Conservation (phyloP, 2,329 filamentous ascomycete genomes). For the Alternaria longipes region DNA sequence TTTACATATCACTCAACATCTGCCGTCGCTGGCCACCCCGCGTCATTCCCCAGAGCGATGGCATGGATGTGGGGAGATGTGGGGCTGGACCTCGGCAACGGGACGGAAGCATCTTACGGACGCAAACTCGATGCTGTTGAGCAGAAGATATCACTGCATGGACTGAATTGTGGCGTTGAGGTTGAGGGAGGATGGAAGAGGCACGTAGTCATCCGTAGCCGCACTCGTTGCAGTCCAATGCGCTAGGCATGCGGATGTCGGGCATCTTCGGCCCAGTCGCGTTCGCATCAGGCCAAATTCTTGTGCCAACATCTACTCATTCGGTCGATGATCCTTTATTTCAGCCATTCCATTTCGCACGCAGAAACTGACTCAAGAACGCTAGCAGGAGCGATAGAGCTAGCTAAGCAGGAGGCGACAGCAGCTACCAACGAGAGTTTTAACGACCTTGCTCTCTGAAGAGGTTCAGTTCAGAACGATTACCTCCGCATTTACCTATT, state of each 20-base stretch:
- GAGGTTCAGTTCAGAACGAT: not conserved
- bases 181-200: not conserved
- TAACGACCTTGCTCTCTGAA: not conserved
- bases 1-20: too few relatives aligned
- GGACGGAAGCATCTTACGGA: not conserved
- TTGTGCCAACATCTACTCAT: not conserved
- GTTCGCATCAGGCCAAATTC: not conserved
- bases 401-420: not conserved
- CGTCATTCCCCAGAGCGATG: not conserved
- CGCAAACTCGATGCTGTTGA: not conserved
- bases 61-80: constrained; percentile 16
- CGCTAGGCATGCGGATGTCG: not conserved
- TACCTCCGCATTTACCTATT: not conserved
- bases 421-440: not conserved
- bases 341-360: not conserved
- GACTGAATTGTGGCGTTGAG: not conserved
- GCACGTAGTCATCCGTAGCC: not conserved
- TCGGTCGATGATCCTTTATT: not conserved
- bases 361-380: not conserved
- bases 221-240: not conserved
- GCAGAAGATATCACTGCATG: not conserved
- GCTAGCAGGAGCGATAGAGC: not conserved
- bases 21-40: not conserved
- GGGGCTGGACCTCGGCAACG: constrained; percentile 19
- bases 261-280: not conserved